These are phyloP conservation scores for Pouteria campechiana DNA, from an alignment of 179 eudicot genomes.

Conservation along the genomic window DNA sequence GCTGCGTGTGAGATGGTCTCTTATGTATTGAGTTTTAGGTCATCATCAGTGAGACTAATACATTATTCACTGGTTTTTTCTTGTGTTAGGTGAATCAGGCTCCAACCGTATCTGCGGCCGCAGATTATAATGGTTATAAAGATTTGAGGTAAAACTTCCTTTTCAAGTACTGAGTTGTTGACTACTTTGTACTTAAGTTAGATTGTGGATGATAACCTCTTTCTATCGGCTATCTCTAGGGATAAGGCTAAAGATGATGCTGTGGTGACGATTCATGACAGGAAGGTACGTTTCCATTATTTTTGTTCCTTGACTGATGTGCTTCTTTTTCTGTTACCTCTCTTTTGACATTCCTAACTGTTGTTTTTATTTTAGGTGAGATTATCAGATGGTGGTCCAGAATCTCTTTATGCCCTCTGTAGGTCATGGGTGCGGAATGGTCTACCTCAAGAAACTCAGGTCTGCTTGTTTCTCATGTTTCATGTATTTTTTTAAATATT, in stretches of 20 bases:
- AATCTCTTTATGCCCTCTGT: conserved; percentile 77
- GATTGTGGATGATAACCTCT: no score
- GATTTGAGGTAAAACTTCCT: conserved; percentile 22
- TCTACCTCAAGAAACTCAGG: conserved; percentile 60
- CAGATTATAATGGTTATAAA: conserved; percentile 35
- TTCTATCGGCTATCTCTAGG: conserved; percentile 20
- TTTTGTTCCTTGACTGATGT: neutral
- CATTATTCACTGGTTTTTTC: no score
- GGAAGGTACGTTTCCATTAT: conserved; percentile 35
- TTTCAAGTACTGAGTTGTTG: neutral
- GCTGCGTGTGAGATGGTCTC: no score
- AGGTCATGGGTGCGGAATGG: conserved; percentile 96
- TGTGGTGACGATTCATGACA: conserved; percentile 32
- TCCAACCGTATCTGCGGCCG: conserved; percentile 16
- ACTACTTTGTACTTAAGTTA: neutral
- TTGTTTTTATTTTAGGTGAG: conserved; percentile 42
- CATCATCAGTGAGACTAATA: no score
- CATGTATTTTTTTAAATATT: no score
- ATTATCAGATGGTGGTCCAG: conserved; percentile 41
- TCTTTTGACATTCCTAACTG: neutral
- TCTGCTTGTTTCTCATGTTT: no score
- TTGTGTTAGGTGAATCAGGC: no score
- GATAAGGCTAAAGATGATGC: conserved; percentile 35
- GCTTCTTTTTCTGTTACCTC: neutral
- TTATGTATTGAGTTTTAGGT: no score